phyloP scores from a whole-genome alignment of 768 basidiomycete genomes.

The Suillus spraguei region DNA sequence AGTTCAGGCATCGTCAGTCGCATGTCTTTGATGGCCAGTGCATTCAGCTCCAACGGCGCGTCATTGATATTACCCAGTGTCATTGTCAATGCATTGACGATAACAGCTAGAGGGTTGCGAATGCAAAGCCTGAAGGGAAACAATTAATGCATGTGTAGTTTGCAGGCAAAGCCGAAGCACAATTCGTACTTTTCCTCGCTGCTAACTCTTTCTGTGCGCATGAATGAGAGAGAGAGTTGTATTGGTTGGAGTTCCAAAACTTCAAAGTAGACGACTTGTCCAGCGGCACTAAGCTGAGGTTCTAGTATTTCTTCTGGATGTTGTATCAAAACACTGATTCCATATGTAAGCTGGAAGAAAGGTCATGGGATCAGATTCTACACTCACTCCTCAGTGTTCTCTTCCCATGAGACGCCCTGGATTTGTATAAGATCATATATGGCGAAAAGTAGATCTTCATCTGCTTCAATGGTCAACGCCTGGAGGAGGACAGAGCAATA shows the following conservation, averaged over 20 bases:
- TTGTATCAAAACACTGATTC: conserved; percentile 67
- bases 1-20: conserved; percentile 85
- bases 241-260: conserved; percentile 94
- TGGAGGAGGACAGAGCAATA: conserved; percentile 95
- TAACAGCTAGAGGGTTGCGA: conserved; percentile 90
- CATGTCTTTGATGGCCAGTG: conserved; percentile 93
- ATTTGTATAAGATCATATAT: conserved; percentile 91
- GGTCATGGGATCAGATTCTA: not conserved
- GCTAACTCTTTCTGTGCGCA: conserved; percentile 93
- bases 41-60: conserved; percentile 92
- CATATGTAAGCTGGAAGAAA: not conserved
- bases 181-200: conserved; percentile 84
- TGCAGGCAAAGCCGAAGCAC: not conserved
- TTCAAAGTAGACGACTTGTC: conserved; percentile 93
- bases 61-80: conserved; percentile 96
- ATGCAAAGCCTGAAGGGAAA: conserved; percentile 57
- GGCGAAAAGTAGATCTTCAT: conserved; percentile 94
- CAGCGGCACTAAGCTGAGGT: conserved; percentile 63
- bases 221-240: conserved; percentile 90
- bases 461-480: conserved; percentile 92
- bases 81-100: conserved; percentile 95
- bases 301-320: conserved; percentile 70
- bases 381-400: conserved; percentile 71
- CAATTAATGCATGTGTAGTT: conserved; percentile 12
- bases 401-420: conserved; percentile 89